phyloP scores from a whole-genome alignment of 129 eudicot genomes.

The Ambrosia trifida region DNA sequence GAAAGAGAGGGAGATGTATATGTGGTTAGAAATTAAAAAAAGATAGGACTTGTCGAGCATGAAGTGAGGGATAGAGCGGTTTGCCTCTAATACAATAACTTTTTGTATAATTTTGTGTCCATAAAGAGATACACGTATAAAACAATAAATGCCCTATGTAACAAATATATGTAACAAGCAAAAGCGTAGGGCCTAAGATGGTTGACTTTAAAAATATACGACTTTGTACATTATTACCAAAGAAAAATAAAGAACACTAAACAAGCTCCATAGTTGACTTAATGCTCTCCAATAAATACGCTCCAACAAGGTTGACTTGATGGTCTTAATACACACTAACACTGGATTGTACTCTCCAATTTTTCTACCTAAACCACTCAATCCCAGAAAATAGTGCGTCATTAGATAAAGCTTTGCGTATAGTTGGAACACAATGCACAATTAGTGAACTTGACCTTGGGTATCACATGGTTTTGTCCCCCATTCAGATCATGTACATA shows the following conservation, averaged over 20 bases:
- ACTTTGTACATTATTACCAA: not conserved
- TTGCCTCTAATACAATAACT: too few species aligned
- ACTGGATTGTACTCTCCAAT: not conserved
- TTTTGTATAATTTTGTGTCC: too few species aligned
- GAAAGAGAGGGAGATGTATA: too few species aligned
- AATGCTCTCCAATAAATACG: not conserved
- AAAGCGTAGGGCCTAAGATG: not conserved
- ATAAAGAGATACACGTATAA: too few species aligned
- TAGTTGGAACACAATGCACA: not conserved
- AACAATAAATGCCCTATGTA: too few species aligned
- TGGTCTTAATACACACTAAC: not conserved
- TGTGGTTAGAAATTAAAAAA: too few species aligned
- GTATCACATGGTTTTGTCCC: constrained; percentile 26
- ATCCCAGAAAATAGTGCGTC: not conserved
- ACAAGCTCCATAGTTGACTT: not conserved
- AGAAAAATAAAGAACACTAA: not conserved
- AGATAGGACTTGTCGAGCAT: too few species aligned
- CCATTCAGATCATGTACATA: constrained; percentile 5
- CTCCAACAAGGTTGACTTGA: not conserved
- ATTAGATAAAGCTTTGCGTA: not conserved
- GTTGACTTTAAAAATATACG: not conserved
- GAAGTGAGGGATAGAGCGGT: too few species aligned
- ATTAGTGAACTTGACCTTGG: not conserved
- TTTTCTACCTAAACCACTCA: not conserved
- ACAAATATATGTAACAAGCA: not conserved